These are phyloP conservation scores for Brasenia schreberi DNA, from an alignment of 164 flowering plant genomes.

Conservation along the genomic window DNA sequence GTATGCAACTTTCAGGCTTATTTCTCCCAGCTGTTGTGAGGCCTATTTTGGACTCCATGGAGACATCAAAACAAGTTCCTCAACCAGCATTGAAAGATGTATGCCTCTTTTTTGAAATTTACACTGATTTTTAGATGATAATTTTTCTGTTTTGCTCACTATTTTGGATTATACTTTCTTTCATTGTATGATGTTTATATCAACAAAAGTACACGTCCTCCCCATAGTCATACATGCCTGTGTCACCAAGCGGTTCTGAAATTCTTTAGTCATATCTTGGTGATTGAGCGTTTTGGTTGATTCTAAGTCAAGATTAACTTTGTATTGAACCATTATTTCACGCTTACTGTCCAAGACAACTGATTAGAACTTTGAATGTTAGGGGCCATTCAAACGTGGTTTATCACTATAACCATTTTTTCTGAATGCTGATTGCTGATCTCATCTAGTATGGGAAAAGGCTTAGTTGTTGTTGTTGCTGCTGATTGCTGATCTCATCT, in stretches of 20 bases:
- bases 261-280: not conserved
- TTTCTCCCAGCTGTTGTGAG: constrained; percentile 96
- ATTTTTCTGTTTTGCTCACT: no score
- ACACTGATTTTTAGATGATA: not conserved
- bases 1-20: constrained; percentile 36
- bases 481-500: no score
- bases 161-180: not conserved
- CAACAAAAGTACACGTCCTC: no score
- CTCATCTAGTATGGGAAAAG: no score
- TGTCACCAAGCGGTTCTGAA: not conserved
- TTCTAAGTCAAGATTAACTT: not conserved
- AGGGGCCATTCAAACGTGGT: no score
- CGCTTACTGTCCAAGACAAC: not conserved
- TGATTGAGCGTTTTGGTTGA: not conserved
- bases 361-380: no score
- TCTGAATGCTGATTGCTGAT: no score
- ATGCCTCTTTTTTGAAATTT: constrained; percentile 16
- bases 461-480: no score
- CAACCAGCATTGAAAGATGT: constrained; percentile 70
- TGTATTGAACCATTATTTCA: not conserved
- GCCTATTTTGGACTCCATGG: constrained; percentile 76
- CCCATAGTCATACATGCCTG: not conserved
- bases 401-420: no score
- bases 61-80: constrained; percentile 63
- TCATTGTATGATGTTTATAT: not conserved